phyloP scores from a whole-genome alignment of 1,284 basidiomycete species.

The Rhodotorula sp. region DNA sequence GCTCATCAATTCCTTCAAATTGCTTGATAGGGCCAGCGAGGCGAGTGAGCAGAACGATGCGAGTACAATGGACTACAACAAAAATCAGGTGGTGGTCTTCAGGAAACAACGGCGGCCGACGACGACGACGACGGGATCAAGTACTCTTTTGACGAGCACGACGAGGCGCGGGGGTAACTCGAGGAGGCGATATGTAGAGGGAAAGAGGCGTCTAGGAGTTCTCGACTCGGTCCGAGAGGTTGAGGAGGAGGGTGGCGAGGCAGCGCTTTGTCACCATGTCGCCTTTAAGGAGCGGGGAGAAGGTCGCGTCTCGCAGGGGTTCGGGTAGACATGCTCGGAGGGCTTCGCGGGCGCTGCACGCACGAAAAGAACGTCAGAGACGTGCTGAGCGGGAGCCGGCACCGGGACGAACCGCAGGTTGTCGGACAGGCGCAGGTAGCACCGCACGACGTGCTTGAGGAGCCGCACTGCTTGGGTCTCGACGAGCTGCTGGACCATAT shows the following conservation, averaged over 20 bases:
- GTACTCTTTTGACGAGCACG: too few species aligned
- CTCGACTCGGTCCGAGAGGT: constrained; percentile 62
- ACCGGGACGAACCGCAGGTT: constrained; percentile 73
- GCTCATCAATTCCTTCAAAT: too few species aligned
- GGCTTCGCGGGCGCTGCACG: constrained; percentile 83
- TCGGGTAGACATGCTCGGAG: constrained; percentile 95
- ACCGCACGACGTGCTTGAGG: constrained; percentile 96
- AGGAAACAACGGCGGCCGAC: too few species aligned
- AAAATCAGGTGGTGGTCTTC: too few species aligned
- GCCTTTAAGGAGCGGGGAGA: constrained; percentile 65
- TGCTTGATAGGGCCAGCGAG: too few species aligned
- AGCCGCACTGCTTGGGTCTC: constrained; percentile 96
- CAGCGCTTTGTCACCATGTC: constrained; percentile 92
- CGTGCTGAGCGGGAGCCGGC: neutral
- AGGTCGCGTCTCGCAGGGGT: constrained; percentile 91
- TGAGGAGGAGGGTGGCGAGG: constrained; percentile 89
- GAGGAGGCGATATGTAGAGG: too few species aligned
- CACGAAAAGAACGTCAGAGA: constrained; percentile 2
- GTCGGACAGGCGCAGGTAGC: constrained; percentile 93
- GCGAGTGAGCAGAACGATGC: too few species aligned
- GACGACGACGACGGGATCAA: too few species aligned
- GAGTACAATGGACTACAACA: too few species aligned
- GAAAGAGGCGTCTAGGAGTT: neutral
- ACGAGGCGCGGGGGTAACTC: too few species aligned
- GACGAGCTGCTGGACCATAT: constrained; percentile 96